Conservation (phyloP, 2,329 filamentous ascomycete genomes). For the Botryosphaeria dothidea region DNA sequence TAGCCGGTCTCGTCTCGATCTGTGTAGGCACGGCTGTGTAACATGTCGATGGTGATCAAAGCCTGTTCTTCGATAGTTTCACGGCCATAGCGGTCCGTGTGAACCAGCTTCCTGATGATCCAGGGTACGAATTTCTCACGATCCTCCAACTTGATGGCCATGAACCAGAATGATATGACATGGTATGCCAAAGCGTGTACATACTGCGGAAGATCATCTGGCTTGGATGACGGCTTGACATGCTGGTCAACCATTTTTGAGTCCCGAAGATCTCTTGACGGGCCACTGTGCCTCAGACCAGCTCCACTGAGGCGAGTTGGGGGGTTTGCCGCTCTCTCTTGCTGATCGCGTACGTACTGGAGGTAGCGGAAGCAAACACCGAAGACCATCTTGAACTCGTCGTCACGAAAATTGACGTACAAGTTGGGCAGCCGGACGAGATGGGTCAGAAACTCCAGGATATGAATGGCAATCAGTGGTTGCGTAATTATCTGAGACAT, state of each 20-base stretch:
- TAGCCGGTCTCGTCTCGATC: slow-evolving; percentile 76
- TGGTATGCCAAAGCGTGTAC: slow-evolving; percentile 93
- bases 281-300: slow-evolving; percentile 44
- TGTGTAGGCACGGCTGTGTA: slow-evolving; percentile 84
- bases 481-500: slow-evolving; percentile 98
- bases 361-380: slow-evolving; percentile 93
- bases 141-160: slow-evolving; percentile 82
- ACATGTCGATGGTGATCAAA: slow-evolving; percentile 89
- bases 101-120: slow-evolving; percentile 82
- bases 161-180: slow-evolving; percentile 95
- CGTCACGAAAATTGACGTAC: slow-evolving; percentile 84
- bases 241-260: slow-evolving; percentile 17
- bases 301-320: slow-evolving; percentile 36
- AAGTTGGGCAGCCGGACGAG: slow-evolving; percentile 81
- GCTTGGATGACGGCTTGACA: slow-evolving; percentile 28
- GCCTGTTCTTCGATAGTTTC: slow-evolving; percentile 87
- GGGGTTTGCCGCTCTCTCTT: slow-evolving; percentile 38
- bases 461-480: slow-evolving; percentile 86
- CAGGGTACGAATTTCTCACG: slow-evolving; percentile 81
- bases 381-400: slow-evolving; percentile 92
- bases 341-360: slow-evolving; percentile 76
- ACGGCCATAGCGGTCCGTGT: slow-evolving; percentile 72
- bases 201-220: slow-evolving; percentile 84
- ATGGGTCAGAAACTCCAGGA: slow-evolving; percentile 91
- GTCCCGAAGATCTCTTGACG: slow-evolving; percentile 39